Conservation (phyloP, 441 rosid genomes). For the Iberis amara region DNA sequence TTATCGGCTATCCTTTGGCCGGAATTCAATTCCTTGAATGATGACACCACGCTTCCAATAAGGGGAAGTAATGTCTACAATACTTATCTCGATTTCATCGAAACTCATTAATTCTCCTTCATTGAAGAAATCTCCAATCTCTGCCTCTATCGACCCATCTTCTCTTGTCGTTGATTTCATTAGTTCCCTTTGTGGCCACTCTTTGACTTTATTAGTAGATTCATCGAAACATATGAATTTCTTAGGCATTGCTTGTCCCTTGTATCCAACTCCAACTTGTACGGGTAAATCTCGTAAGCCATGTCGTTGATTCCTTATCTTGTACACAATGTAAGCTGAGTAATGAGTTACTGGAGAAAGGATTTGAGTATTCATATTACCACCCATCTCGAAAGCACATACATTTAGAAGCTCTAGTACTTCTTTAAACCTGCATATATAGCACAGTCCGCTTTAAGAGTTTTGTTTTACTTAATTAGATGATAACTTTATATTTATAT, state of each 20-base stretch:
- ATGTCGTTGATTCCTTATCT: constrained; percentile 3
- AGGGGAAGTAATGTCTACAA: constrained; percentile 6
- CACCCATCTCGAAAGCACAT: constrained; percentile 47
- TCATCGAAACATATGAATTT: background rate
- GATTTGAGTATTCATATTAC: constrained; percentile 32
- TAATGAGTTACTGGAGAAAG: constrained; percentile 40
- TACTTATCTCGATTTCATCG: constrained; percentile 7
- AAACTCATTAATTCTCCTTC: constrained; percentile 11
- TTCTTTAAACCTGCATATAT: constrained; percentile 33
- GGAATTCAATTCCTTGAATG: constrained; percentile 41
- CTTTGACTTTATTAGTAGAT: background rate
- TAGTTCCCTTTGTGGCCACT: constrained; percentile 15
- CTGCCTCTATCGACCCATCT: constrained; percentile 40
- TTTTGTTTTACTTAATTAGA: too few relatives aligned
- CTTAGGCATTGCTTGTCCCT: constrained; percentile 7
- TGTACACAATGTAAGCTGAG: constrained; percentile 45
- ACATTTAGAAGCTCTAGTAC: constrained; percentile 42
- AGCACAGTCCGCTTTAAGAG: too few relatives aligned
- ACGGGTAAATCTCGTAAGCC: constrained; percentile 36
- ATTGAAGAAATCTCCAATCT: constrained; percentile 34
- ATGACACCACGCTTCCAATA: constrained; percentile 27
- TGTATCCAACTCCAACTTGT: constrained; percentile 36
- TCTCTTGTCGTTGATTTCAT: constrained; percentile 11
- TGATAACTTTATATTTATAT: too few relatives aligned
- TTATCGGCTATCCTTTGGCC: constrained; percentile 22